These are phyloP conservation scores for Spizellomyces sp. DNA, from an alignment of 192 early-diverging fungal genomes.

Conservation along the genomic window DNA sequence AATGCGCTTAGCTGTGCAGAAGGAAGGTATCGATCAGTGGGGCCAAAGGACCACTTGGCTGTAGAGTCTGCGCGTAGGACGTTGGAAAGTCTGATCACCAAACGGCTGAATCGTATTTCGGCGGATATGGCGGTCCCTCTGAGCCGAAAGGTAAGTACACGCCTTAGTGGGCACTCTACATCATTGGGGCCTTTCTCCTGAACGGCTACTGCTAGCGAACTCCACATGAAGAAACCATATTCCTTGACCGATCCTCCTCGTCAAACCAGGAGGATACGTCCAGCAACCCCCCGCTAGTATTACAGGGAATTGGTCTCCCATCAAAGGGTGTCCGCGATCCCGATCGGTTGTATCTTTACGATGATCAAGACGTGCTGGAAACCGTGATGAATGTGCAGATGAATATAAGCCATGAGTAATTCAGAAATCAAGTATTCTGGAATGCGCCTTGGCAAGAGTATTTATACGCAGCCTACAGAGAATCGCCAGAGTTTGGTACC, in stretches of 20 bases:
- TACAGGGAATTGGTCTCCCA: conserved; percentile 6
- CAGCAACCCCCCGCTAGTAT: background rate
- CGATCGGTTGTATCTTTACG: conserved; percentile 39
- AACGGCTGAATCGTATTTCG: conserved; percentile 8
- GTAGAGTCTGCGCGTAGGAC: conserved; percentile 12
- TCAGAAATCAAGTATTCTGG: background rate
- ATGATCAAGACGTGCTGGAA: conserved; percentile 43
- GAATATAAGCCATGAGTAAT: background rate
- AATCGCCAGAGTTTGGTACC: conserved; percentile 1
- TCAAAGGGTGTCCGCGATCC: conserved; percentile 4
- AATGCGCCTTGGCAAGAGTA: background rate
- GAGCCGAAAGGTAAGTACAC: conserved; percentile 22
- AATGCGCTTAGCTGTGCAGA: background rate
- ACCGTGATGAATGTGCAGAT: conserved; percentile 18
- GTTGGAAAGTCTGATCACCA: conserved; percentile 7
- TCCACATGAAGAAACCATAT: conserved; percentile 26
- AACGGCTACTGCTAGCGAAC: conserved; percentile 14
- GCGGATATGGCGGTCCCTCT: conserved; percentile 24
- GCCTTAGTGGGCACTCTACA: background rate
- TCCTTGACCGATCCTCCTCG: conserved; percentile 2
- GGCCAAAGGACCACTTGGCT: background rate
- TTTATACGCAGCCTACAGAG: background rate
- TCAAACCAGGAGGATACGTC: conserved; percentile 13
- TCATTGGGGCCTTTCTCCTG: background rate
- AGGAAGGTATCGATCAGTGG: background rate